Base-by-base conservation (phyloP, 768 basidiomycete genomes). In the Kwoniella mangroviensis region DNA sequence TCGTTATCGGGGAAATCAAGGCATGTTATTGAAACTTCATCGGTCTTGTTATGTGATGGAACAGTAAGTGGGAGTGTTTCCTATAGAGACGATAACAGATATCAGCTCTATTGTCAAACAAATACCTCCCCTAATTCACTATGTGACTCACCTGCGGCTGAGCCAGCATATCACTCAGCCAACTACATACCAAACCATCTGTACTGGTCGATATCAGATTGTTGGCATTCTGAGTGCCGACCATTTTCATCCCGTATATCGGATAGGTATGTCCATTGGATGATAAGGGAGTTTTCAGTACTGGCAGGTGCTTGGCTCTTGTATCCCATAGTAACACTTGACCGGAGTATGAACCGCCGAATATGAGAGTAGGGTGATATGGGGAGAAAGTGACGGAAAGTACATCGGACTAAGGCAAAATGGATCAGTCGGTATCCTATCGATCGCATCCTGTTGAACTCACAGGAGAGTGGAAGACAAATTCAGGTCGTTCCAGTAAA, bases 261-360 rank as follows among this genome's bases (percentile, higher is more conserved):
- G 97, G 97, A 84, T 99, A 96, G 3, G 97, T 98, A 81, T 99
- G 97, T 0, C 97, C 97, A 34, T 93, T 90, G 1, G 95, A 93
- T 17, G 95, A 97, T 51, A 98, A 84, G 0, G 97, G 97, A 5
- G 97, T 97, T 85, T 98, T 99, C 59, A 98, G 86, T 2, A 98
- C 94, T 0, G 97, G 97, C 1, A 98, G 86, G 81, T 97, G 94
- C 81, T 96, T 96, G 1, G 95, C 93, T 57, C 97, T 90, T 9
- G 95, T 98, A 79, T 99, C 97, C 97, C 97, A 99, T 0, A 98
- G 87, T 28, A 99, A 85, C 71, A 99, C 95, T 84, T 98, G 97
- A 19, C 97, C 97, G 34, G 97, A 98, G 81, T 98, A 98, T n/a
- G 97, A 98, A 24, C 97, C 97, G 63, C 97, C 97, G 72, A 98